phyloP scores from a whole-genome alignment of 768 basidiomycete species.

The Pisolithus marmoratus region DNA sequence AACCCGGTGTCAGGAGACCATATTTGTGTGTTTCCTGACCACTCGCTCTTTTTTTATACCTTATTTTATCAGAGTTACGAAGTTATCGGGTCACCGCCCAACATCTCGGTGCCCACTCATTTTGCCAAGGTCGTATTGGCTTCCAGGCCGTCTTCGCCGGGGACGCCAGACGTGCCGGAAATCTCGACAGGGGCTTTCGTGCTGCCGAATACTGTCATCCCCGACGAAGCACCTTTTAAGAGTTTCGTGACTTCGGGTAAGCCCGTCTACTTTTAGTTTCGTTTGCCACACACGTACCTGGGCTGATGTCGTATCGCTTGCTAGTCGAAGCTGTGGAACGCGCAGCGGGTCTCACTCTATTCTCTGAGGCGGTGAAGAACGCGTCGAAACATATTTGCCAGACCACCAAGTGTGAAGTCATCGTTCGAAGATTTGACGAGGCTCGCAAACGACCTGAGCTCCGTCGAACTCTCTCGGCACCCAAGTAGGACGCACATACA shows the following conservation, averaged over 20 bases:
- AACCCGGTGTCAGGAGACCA: neutral
- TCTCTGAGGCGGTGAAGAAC: conserved; percentile 73
- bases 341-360: conserved; percentile 82
- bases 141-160: conserved; percentile 67
- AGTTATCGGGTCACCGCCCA: conserved; percentile 90
- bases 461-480: conserved; percentile 49
- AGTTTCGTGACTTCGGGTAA: conserved; percentile 79
- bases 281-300: neutral
- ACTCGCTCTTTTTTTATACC: neutral
- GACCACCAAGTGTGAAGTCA: conserved; percentile 81
- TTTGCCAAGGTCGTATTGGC: conserved; percentile 94
- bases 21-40: neutral
- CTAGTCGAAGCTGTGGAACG: conserved; percentile 89
- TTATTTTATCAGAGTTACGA: conserved; percentile 67
- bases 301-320: neutral
- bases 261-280: conserved; percentile 13
- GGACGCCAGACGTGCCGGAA: conserved; percentile 64
- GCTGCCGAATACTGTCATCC: conserved; percentile 89
- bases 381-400: conserved; percentile 83
- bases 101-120: conserved; percentile 91
- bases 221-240: conserved; percentile 75
- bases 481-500: conserved; percentile 15
- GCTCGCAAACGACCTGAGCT: conserved; percentile 60
- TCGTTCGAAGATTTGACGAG: conserved; percentile 89
- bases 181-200: conserved; percentile 91